A percentile compares a stretch with the other conserved stretches of the same genome.
Evolutionary conservation across 2,329 filamentous ascomycete genomes (phyloP).

Genomic region (Exophiala spinifera): DNA sequence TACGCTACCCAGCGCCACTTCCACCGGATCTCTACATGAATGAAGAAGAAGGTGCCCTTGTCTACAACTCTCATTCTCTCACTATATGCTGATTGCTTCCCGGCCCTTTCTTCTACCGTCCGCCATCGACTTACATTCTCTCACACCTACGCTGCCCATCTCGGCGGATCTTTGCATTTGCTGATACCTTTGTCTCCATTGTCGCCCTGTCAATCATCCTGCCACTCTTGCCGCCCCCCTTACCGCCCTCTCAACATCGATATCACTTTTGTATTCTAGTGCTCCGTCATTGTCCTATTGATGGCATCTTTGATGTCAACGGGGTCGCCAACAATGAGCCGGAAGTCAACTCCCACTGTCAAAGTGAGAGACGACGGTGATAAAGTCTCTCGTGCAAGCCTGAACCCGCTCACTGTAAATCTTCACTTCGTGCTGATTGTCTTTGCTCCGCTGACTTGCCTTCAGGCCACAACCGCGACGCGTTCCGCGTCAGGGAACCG

Average conservation of each 20-base stretch:
- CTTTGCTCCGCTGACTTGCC: conserved; percentile 11
- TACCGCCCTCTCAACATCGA: conserved; percentile 21
- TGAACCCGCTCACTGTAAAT: conserved; percentile 18
- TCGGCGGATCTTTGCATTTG: conserved; percentile 18
- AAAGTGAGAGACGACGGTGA: conserved; percentile 24
- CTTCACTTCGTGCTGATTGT: neutral
- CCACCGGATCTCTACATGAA: neutral
- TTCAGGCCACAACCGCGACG: conserved; percentile 36
- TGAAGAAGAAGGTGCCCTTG: neutral
- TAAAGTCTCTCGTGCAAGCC: conserved; percentile 8
- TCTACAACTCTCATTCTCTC: neutral
- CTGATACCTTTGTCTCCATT: conserved; percentile 13
- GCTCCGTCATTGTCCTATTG: neutral
- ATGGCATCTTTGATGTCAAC: conserved; percentile 25
- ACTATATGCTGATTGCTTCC: conserved; percentile 21
- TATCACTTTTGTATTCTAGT: neutral
- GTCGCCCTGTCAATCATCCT: conserved; percentile 10
- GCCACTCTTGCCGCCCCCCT: conserved; percentile 11
- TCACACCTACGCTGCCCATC: conserved; percentile 19
- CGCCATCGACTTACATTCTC: conserved; percentile 14
- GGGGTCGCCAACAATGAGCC: conserved; percentile 25
- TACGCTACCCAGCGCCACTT: neutral
- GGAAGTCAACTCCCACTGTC: conserved; percentile 25
- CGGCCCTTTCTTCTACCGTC: conserved; percentile 24
- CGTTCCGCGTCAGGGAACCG: conserved; percentile 7